Percentiles rank a stretch among this genome's conserved stretches.
Evolutionary conservation across 345 rosid genomes (phyloP).

Genomic region (Geranium rotundifolium): DNA sequence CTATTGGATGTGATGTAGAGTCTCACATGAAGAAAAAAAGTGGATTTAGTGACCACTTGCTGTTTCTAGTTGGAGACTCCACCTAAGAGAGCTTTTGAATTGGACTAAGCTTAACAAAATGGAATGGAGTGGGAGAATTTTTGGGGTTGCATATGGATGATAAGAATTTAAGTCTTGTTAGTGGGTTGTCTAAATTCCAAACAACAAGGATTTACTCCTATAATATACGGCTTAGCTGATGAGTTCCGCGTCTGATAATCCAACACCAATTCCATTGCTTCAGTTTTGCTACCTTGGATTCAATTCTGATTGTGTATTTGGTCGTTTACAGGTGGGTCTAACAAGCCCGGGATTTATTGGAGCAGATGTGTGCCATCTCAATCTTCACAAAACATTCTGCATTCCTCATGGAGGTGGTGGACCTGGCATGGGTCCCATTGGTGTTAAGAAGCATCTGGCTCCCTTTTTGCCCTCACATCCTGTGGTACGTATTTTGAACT

Average conservation of each 20-base stretch:
- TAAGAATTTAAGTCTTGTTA: neutral
- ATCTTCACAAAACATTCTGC: constrained; percentile 98
- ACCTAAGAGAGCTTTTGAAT: too few species aligned
- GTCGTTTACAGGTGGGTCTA: constrained; percentile 61
- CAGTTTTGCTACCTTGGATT: neutral
- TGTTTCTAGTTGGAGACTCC: too few species aligned
- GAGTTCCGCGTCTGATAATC: neutral
- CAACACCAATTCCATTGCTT: neutral
- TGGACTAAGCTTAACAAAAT: too few species aligned
- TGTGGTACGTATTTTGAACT: constrained; percentile 45
- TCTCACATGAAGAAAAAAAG: too few species aligned
- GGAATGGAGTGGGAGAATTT: too few species aligned
- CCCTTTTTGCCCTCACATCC: constrained; percentile 97
- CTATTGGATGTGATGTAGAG: too few species aligned
- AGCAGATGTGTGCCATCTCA: constrained; percentile 98
- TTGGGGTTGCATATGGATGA: neutral
- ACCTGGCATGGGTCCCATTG: constrained; percentile 99
- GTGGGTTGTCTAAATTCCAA: neutral
- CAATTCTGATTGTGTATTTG: neutral
- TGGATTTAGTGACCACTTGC: too few species aligned
- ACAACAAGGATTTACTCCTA: neutral
- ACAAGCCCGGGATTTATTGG: constrained; percentile 98
- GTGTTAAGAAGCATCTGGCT: constrained; percentile 95
- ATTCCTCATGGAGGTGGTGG: constrained; percentile 99
- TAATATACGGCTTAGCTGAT: neutral